phyloP scores from a whole-genome alignment of 768 basidiomycete species.

The Mycena sanguinolenta region DNA sequence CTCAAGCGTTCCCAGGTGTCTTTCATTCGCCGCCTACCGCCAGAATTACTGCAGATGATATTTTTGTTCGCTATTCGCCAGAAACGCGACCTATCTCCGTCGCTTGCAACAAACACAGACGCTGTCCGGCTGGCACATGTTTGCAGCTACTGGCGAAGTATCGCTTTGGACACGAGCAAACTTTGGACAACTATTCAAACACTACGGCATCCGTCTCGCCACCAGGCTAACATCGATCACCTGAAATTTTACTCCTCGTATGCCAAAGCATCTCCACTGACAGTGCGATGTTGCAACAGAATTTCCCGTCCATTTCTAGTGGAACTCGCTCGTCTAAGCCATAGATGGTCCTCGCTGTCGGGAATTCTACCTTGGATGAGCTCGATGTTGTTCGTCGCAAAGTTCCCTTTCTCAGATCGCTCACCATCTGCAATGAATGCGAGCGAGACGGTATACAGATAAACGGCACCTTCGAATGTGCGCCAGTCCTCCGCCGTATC shows the following conservation, averaged over 20 bases:
- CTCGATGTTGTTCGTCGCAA: slow-evolving; percentile 13
- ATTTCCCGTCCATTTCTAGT: neutral
- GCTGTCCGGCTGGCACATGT: slow-evolving; percentile 21
- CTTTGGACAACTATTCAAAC: slow-evolving; percentile 24
- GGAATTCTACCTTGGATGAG: neutral
- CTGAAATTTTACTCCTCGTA: slow-evolving; percentile 12
- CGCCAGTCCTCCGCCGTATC: slow-evolving; percentile 29
- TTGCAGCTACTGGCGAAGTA: slow-evolving; percentile 28
- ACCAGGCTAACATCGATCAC: slow-evolving; percentile 4
- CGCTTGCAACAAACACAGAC: neutral
- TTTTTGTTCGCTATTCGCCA: slow-evolving; percentile 18
- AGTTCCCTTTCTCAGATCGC: slow-evolving; percentile 23
- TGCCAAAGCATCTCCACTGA: slow-evolving; percentile 11
- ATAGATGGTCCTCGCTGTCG: slow-evolving; percentile 25
- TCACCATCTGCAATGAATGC: neutral
- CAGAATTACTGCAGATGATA: slow-evolving; percentile 24
- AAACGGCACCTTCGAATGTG: slow-evolving; percentile 15
- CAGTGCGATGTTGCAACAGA: neutral
- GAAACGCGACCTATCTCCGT: too few species aligned
- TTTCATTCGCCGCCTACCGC: slow-evolving; percentile 30
- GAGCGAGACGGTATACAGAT: slow-evolving; percentile 20
- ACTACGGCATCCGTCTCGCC: neutral
- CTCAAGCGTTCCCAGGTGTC: slow-evolving; percentile 14
- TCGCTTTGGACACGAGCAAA: slow-evolving; percentile 9
- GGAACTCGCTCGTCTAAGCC: slow-evolving; percentile 7